A percentile compares a stretch with the other conserved stretches of the same genome.
These are phyloP conservation scores for Prunus mira DNA, from an alignment of 306 rosid species.

Conservation along the genomic window DNA sequence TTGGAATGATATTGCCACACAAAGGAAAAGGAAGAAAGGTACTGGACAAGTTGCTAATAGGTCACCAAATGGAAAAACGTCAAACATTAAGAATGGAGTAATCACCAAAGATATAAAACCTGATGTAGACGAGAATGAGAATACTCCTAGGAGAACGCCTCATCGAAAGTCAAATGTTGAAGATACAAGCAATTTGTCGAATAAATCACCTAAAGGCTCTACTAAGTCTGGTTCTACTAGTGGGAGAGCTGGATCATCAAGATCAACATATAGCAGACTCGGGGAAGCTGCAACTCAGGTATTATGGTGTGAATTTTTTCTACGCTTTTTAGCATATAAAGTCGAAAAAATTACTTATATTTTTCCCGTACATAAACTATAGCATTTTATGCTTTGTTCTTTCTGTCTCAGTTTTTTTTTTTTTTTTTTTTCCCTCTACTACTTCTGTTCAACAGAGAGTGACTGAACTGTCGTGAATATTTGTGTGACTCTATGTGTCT, in stretches of 20 bases:
- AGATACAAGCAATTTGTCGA: constrained; percentile 37
- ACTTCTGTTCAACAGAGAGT: background rate
- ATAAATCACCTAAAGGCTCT: constrained; percentile 39
- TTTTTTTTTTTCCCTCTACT: background rate
- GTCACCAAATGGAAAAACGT: constrained; percentile 35
- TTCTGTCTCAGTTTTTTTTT: background rate
- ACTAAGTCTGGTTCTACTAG: constrained; percentile 41
- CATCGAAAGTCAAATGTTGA: constrained; percentile 36
- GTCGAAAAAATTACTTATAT: background rate
- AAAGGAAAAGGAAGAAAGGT: constrained; percentile 31
- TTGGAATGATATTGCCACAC: constrained; percentile 38
- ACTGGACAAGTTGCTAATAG: constrained; percentile 16
- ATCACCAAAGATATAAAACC: constrained; percentile 26
- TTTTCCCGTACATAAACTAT: background rate
- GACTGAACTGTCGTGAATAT: background rate
- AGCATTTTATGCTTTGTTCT: background rate
- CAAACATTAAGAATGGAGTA: constrained; percentile 35
- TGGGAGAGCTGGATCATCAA: constrained; percentile 34
- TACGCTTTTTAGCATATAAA: constrained; percentile 16
- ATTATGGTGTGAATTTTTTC: constrained; percentile 17
- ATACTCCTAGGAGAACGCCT: constrained; percentile 37
- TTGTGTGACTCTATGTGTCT: background rate
- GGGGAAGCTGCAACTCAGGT: constrained; percentile 79
- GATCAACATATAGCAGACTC: constrained; percentile 50
- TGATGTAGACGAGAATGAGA: constrained; percentile 19